Base-by-base conservation (phyloP, 2,329 filamentous ascomycete genomes). In the Malbranchea zuffiana region DNA sequence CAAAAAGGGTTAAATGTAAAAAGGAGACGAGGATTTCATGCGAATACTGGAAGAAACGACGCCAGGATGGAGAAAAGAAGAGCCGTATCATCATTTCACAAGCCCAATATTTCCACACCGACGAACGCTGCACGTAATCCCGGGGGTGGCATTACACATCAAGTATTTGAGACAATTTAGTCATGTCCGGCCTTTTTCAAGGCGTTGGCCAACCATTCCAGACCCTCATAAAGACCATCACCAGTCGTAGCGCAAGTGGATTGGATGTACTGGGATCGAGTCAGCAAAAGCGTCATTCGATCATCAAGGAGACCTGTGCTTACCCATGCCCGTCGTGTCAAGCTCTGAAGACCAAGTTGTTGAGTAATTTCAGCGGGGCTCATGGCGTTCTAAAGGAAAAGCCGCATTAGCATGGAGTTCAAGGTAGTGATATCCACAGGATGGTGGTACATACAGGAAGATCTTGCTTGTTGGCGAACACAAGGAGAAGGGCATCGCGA, bases 391-490 rank as follows among this genome's bases (percentile, higher is more conserved):
- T 94, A 57, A 43, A 41, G 40, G 31, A 35, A 10, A 20, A 28
- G 23, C 39, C 36, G 44, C 30, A 33, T 40, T 34, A 41, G 42
- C n/a, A 39, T 15, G 28, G 32, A 23, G 6, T n/a, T 21, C 23
- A 37, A 24, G 26, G 28, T 26, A 44, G 19, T 10, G 7, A 25
- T 8, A 25, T 32, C 26, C 13, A 16, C 26, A 25, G 32, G 34
- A 29, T 39, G 7, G 17, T 40, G 32, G 19, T 43, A 74, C 86
- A 65, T 73, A 95, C 90, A 54, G 82, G 81, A 66, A 96, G 72
- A 87, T 98, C 90, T 75, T 98, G 90, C 76, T 98, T 98, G 80
- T 98, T 98, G 68, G 90, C 90, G 60, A 98, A 98, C 57, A 98
- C 88, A 57, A 98, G 71, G 54, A 98, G 77, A 55, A 95, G 80